A percentile compares a stretch with the other conserved stretches of the same genome.
Evolutionary conservation across 257 asterid species (phyloP).

Genomic region (Prunella vulgaris): DNA sequence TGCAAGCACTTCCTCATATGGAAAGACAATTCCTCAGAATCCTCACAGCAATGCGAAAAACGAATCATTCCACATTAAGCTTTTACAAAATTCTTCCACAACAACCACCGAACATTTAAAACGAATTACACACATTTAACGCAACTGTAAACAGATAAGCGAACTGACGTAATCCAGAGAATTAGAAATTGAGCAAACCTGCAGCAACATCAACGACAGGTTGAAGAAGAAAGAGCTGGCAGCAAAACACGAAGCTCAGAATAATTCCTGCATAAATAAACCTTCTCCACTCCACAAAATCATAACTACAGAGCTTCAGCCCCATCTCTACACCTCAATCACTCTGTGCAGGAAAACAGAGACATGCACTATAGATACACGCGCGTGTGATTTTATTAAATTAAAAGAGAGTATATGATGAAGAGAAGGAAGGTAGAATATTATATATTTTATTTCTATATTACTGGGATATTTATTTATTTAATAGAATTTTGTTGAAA

Average conservation of each 20-base stretch:
- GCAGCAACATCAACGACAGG: constrained; percentile 62
- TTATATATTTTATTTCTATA: too few species aligned
- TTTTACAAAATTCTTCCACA: background rate
- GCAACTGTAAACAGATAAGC: constrained; percentile 15
- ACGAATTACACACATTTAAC: background rate
- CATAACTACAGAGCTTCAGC: constrained; percentile 44
- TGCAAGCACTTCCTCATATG: background rate
- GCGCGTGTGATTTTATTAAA: background rate
- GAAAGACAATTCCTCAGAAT: background rate
- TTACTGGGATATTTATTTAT: too few species aligned
- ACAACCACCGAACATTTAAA: background rate
- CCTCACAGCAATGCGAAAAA: constrained; percentile 7
- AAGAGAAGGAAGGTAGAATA: too few species aligned
- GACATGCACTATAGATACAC: background rate
- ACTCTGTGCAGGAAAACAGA: background rate
- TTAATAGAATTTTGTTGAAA: too few species aligned
- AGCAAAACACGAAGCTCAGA: constrained; percentile 63
- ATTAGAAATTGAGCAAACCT: constrained; percentile 32
- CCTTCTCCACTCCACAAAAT: constrained; percentile 57
- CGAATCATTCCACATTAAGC: background rate
- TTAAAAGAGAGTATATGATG: too few species aligned
- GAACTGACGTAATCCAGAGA: background rate
- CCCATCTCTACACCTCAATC: constrained; percentile 27
- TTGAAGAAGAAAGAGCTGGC: constrained; percentile 63
- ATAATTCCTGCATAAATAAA: constrained; percentile 35